Percentiles rank a stretch among this genome's conserved stretches.
Evolutionary conservation across 1,139 yeast genomes (phyloP).

Genomic region (Suhomyces bribrorum): DNA sequence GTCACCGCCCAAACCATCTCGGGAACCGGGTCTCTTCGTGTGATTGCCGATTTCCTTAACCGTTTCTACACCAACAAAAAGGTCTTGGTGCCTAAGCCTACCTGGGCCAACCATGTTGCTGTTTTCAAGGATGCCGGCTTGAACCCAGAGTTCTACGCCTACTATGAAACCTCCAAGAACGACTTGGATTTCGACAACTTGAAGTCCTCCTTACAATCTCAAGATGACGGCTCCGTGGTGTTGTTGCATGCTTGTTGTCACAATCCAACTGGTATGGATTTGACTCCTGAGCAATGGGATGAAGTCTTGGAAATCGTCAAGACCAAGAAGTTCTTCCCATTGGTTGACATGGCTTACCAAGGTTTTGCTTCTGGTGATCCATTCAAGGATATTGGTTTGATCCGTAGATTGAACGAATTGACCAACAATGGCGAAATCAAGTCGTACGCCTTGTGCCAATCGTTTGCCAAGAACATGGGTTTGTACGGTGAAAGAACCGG

Average conservation of each 20-base stretch:
- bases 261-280: slow-evolving; percentile 95
- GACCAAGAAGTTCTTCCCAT: slow-evolving; percentile 60
- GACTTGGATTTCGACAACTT: slow-evolving; percentile 56
- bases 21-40: slow-evolving; percentile 62
- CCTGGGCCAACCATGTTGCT: slow-evolving; percentile 76
- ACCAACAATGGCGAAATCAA: slow-evolving; percentile 49
- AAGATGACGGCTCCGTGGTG: slow-evolving; percentile 60
- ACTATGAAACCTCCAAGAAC: slow-evolving; percentile 56
- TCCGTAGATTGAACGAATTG: slow-evolving; percentile 52
- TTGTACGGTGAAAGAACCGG: slow-evolving; percentile 96
- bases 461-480: slow-evolving; percentile 97
- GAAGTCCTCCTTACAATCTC: slow-evolving; percentile 40
- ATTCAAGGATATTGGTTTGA: slow-evolving; percentile 46
- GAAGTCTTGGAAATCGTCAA: slow-evolving; percentile 62
- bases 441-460: slow-evolving; percentile 75
- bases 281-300: slow-evolving; percentile 77
- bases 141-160: slow-evolving; percentile 43
- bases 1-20: slow-evolving; percentile 60
- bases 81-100: slow-evolving; percentile 64
- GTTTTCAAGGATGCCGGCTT: slow-evolving; percentile 56
- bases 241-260: slow-evolving; percentile 94
- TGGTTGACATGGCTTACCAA: slow-evolving; percentile 92
- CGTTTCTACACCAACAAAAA: slow-evolving; percentile 47
- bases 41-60: slow-evolving; percentile 54
- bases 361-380: slow-evolving; percentile 84